Conservation (phyloP, 2,329 filamentous ascomycete genomes). For the Alternaria alternata region DNA sequence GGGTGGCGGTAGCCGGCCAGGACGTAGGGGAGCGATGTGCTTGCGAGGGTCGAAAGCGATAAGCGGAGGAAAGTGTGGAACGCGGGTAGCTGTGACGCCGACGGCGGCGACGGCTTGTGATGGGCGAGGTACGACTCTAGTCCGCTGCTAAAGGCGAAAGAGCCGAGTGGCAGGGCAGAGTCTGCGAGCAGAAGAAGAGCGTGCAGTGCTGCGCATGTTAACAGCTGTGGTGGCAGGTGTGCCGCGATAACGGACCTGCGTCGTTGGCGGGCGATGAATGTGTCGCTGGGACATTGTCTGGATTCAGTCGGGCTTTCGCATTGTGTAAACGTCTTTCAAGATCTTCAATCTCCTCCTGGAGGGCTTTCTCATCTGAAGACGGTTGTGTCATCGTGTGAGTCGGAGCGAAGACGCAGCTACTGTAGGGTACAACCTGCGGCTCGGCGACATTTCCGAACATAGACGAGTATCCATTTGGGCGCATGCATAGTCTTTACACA, state of each 20-base stretch:
- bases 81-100: conserved; percentile 48
- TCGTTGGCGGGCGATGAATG: conserved; percentile 21
- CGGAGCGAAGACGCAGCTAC: conserved; percentile 19
- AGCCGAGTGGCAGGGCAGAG: conserved; percentile 81
- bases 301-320: conserved; percentile 58
- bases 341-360: conserved; percentile 64
- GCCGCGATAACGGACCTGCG: conserved; percentile 24
- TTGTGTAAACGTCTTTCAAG: conserved; percentile 62
- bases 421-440: conserved; percentile 18
- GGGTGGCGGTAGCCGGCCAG: conserved; percentile 71
- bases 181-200: conserved; percentile 80
- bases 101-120: conserved; percentile 51
- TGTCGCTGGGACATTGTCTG: conserved; percentile 26
- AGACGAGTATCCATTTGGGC: conserved; percentile 9
- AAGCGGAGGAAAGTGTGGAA: conserved; percentile 74
- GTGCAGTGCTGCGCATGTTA: conserved; percentile 57
- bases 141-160: conserved; percentile 86
- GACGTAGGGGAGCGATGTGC: conserved; percentile 77
- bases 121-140: conserved; percentile 85
- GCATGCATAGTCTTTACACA: conserved; percentile 7
- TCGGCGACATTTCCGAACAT: conserved; percentile 31
- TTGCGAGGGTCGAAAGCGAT: conserved; percentile 75
- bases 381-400: conserved; percentile 37
- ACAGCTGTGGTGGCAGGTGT: neutral
- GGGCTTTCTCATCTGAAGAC: conserved; percentile 35